Evolutionary conservation across 441 rosid genomes (phyloP).

Genomic region (Omphalea diandra): DNA sequence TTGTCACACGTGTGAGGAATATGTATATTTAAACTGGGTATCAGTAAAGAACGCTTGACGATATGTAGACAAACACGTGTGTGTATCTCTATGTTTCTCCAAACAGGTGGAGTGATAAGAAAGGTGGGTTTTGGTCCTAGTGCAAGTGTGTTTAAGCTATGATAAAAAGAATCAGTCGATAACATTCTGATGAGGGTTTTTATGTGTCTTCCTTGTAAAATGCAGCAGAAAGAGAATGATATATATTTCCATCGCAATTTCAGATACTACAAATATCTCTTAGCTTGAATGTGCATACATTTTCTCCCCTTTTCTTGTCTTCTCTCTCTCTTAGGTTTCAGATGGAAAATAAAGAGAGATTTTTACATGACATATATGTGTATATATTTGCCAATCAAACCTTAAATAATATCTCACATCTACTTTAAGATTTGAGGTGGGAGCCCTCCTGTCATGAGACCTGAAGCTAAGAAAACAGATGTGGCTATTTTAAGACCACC

Average conservation of each 20-base stretch:
- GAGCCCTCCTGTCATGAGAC: constrained; percentile 16
- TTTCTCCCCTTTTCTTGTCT: not conserved
- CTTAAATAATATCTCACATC: constrained; percentile 17
- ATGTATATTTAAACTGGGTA: constrained; percentile 22
- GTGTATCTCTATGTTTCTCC: constrained; percentile 21
- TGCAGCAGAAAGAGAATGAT: constrained; percentile 32
- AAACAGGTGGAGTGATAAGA: constrained; percentile 24
- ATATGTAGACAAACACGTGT: constrained; percentile 33
- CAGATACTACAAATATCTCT: constrained; percentile 14
- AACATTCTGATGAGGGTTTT: constrained; percentile 20
- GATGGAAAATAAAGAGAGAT: not conserved
- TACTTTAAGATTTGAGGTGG: constrained; percentile 18
- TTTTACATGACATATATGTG: not conserved
- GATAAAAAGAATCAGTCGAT: not conserved
- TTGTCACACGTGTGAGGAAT: constrained; percentile 44
- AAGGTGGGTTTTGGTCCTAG: constrained; percentile 19
- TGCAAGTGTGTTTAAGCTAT: constrained; percentile 13
- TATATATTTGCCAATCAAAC: constrained; percentile 14
- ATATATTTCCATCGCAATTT: constrained; percentile 27
- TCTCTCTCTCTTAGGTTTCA: not conserved
- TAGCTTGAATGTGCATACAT: not conserved
- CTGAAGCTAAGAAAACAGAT: constrained; percentile 18
- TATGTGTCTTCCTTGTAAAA: constrained; percentile 11
- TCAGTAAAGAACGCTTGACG: constrained; percentile 27
- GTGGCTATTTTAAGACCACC: constrained; percentile 30